Percentiles rank a stretch among this genome's conserved stretches.
Evolutionary conservation across 1,284 basidiomycete species (phyloP).

Genomic region (Pseudozyma sp.): DNA sequence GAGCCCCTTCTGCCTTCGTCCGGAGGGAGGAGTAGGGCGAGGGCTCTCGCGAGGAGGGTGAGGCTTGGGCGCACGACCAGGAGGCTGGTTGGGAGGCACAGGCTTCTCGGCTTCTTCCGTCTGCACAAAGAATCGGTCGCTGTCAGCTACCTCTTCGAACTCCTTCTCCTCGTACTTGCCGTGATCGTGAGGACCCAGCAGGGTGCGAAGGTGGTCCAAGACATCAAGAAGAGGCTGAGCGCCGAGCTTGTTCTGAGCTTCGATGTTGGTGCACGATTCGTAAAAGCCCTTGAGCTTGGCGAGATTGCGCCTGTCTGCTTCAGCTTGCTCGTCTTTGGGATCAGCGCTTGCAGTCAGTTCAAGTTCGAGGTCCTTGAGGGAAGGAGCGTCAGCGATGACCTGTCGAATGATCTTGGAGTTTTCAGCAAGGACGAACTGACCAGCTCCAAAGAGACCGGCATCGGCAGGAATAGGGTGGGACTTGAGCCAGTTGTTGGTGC

Average conservation of each 20-base stretch:
- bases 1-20: constrained; percentile 71
- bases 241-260: constrained; percentile 71
- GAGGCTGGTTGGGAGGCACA: constrained; percentile 55
- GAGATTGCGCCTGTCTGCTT: constrained; percentile 77
- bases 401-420: constrained; percentile 68
- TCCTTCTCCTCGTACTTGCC: constrained; percentile 70
- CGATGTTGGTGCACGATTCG: constrained; percentile 83
- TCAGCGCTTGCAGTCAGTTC: constrained; percentile 13
- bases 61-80: constrained; percentile 50
- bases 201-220: constrained; percentile 68
- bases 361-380: constrained; percentile 67
- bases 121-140: constrained; percentile 73
- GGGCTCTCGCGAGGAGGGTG: constrained; percentile 53
- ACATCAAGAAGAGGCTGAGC: constrained; percentile 71
- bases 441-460: constrained; percentile 71
- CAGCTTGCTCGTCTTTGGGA: constrained; percentile 22
- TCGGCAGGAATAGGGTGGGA: constrained; percentile 68
- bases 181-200: constrained; percentile 50
- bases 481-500: constrained; percentile 70
- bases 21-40: constrained; percentile 46
- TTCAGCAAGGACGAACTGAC: constrained; percentile 42
- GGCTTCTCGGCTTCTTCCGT: constrained; percentile 70
- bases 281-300: constrained; percentile 85
- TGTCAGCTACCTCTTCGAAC: constrained; percentile 74
- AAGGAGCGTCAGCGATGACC: constrained; percentile 66